Percentiles rank a stretch among this genome's conserved stretches.
Evolutionary conservation across 495 filamentous ascomycete genomes (phyloP).

Genomic region (Neurospora sp.): DNA sequence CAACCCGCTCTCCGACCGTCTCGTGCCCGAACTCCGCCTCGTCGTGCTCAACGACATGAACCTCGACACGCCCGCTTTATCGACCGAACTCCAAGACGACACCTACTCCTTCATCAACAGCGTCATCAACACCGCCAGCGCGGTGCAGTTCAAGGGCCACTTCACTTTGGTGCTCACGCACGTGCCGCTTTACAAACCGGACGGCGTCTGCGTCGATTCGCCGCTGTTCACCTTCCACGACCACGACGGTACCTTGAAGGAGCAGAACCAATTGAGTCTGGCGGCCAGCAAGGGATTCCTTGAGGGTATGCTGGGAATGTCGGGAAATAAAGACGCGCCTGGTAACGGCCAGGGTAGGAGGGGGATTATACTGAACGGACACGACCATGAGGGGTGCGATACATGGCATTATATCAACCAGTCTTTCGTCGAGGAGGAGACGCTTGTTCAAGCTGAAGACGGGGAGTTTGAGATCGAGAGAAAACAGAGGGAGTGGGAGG

Average conservation of each 20-base stretch:
- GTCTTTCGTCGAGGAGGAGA: conserved; percentile 9
- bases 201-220: conserved; percentile 73
- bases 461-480: conserved; percentile 15
- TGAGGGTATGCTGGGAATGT: conserved; percentile 72
- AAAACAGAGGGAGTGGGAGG: conserved; percentile 26
- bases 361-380: conserved; percentile 75
- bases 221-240: conserved; percentile 71
- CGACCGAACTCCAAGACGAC: conserved; percentile 51
- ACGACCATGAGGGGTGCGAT: conserved; percentile 93
- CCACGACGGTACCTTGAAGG: conserved; percentile 60
- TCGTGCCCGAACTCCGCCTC: conserved; percentile 59
- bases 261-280: conserved; percentile 83
- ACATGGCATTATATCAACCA: conserved; percentile 68
- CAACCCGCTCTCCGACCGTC: conserved; percentile 28
- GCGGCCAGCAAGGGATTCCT: conserved; percentile 58
- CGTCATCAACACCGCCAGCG: conserved; percentile 53
- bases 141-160: conserved; percentile 54
- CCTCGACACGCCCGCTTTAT: conserved; percentile 70
- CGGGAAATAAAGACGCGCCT: conserved; percentile 42
- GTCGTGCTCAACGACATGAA: conserved; percentile 86
- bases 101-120: conserved; percentile 72
- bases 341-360: conserved; percentile 48
- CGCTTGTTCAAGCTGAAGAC: conserved; percentile 5
- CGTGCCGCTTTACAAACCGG: conserved; percentile 76
- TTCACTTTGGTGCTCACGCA: conserved; percentile 85